phyloP scores from a whole-genome alignment of 208 protist genomes.

The Jaenimonas drosophilae region DNA sequence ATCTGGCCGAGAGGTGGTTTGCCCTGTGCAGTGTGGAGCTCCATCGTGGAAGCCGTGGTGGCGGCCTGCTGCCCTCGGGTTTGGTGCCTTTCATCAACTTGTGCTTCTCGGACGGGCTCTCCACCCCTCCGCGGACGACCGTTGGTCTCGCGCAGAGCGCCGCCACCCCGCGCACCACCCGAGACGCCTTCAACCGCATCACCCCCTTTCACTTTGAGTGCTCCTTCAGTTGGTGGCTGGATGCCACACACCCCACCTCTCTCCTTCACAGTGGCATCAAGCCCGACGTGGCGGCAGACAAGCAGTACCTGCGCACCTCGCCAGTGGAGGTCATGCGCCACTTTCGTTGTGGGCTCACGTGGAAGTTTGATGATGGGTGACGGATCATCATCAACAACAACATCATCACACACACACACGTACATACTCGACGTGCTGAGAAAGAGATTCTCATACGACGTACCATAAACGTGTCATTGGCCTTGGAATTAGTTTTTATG shows the following conservation, averaged over 20 bases:
- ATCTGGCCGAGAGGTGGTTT: conserved; percentile 47
- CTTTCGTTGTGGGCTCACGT: conserved; percentile 55
- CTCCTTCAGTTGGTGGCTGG: conserved; percentile 54
- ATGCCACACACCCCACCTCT: conserved; percentile 8
- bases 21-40: conserved; percentile 34
- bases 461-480: no score
- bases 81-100: conserved; percentile 36
- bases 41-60: not conserved
- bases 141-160: conserved; percentile 41
- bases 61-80: conserved; percentile 1
- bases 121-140: conserved; percentile 30
- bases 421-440: not conserved
- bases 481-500: no score
- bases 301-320: conserved; percentile 31
- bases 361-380: no score
- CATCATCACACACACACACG: not conserved
- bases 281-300: not conserved
- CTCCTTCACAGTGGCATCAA: conserved; percentile 18
- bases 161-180: conserved; percentile 16
- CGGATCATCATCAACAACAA: no score
- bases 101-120: conserved; percentile 38
- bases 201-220: conserved; percentile 37
- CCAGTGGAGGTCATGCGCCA: conserved; percentile 49
- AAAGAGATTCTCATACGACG: no score
- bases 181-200: conserved; percentile 40